These are phyloP conservation scores for Jaltomata sinuosa DNA, from an alignment of 257 asterid genomes.

Conservation along the genomic window DNA sequence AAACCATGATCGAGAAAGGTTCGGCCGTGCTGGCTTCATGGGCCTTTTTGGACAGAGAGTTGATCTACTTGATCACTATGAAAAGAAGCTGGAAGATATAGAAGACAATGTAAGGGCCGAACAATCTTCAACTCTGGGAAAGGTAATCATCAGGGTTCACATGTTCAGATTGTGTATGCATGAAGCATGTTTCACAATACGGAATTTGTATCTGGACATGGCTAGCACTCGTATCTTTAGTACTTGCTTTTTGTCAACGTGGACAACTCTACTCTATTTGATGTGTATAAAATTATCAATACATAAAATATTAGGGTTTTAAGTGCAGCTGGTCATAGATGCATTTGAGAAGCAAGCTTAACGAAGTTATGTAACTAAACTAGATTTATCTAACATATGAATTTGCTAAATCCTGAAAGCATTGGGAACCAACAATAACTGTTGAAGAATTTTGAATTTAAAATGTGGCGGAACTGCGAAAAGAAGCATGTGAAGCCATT, in stretches of 20 bases:
- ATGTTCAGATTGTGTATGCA: background rate
- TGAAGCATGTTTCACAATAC: background rate
- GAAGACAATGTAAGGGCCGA: conserved; percentile 62
- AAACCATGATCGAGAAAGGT: conserved; percentile 26
- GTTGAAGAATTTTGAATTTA: background rate
- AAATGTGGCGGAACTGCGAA: background rate
- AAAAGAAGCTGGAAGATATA: conserved; percentile 60
- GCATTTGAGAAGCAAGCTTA: background rate
- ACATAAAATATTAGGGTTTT: background rate
- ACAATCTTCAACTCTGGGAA: conserved; percentile 45
- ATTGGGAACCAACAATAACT: background rate
- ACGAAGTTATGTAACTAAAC: background rate
- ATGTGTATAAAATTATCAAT: background rate
- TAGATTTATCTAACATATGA: background rate
- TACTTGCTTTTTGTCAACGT: background rate
- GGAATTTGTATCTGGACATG: background rate
- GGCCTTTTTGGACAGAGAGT: conserved; percentile 57
- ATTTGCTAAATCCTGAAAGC: background rate
- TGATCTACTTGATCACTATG: conserved; percentile 48
- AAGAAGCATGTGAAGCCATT: background rate
- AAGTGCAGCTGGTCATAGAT: background rate
- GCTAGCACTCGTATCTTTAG: background rate
- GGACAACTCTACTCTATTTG: background rate
- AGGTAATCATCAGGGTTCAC: conserved; percentile 35
- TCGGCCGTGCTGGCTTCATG: conserved; percentile 43